Conservation (phyloP, 495 filamentous ascomycete species). For the Aspergillus incahuasiensis region DNA sequence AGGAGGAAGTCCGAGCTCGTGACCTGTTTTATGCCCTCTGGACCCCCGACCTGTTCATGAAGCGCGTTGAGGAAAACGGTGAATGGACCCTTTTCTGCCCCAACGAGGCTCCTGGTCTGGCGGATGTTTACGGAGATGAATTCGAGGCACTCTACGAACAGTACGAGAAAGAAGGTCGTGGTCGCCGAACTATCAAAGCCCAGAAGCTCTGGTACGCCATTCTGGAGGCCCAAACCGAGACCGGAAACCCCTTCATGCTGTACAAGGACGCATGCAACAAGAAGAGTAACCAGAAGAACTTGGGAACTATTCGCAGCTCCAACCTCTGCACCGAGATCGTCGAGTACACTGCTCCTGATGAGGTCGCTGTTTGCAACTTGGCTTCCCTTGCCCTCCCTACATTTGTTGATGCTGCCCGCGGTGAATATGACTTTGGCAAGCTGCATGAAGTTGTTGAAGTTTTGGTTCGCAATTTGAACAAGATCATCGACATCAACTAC, state of each 20-base stretch:
- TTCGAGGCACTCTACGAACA: slow-evolving; percentile 92
- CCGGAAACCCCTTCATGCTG: slow-evolving; percentile 97
- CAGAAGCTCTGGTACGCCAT: slow-evolving; percentile 99
- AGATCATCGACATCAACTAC: slow-evolving; percentile 94
- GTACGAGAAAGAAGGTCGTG: slow-evolving; percentile 86
- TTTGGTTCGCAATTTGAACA: slow-evolving; percentile 89
- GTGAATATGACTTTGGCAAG: slow-evolving; percentile 88
- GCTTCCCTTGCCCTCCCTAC: slow-evolving; percentile 88
- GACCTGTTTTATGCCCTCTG: slow-evolving; percentile 97
- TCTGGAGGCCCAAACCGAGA: slow-evolving; percentile 96
- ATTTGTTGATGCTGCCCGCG: slow-evolving; percentile 76
- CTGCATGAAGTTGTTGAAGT: slow-evolving; percentile 89
- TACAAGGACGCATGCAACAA: slow-evolving; percentile 98
- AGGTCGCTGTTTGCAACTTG: slow-evolving; percentile 98
- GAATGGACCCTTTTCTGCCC: slow-evolving; percentile 98
- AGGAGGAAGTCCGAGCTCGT: slow-evolving; percentile 94
- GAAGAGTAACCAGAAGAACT: slow-evolving; percentile 99
- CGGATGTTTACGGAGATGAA: slow-evolving; percentile 95
- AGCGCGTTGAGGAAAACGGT: slow-evolving; percentile 90
- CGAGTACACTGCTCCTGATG: slow-evolving; percentile 94
- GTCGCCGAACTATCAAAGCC: slow-evolving; percentile 86
- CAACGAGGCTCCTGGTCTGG: slow-evolving; percentile 88
- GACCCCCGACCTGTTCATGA: slow-evolving; percentile 99
- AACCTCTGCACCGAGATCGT: slow-evolving; percentile 98
- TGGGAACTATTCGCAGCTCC: slow-evolving; percentile 95